Percentiles rank a stretch among this genome's conserved stretches.
Evolutionary conservation across 2,329 filamentous ascomycete species (phyloP).

Genomic region (Arachnomyces sp.): DNA sequence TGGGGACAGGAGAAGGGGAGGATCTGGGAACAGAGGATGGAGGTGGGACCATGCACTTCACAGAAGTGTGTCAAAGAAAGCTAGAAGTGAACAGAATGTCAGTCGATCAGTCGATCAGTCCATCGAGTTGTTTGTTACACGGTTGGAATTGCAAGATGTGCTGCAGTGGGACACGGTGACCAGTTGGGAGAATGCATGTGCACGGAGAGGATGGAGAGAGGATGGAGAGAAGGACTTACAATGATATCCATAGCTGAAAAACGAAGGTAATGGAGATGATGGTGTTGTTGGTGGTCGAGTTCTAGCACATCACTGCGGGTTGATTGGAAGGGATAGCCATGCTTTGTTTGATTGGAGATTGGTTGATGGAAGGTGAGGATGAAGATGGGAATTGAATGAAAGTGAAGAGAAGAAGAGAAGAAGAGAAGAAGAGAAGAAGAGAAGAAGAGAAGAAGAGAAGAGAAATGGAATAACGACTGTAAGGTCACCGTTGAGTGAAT

Average conservation of each 20-base stretch:
- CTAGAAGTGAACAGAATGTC: conserved; percentile 26
- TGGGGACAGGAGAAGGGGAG: conserved; percentile 47
- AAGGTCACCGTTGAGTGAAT: too few species aligned
- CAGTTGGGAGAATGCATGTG: background rate
- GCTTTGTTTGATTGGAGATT: background rate
- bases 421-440: conserved; percentile 3
- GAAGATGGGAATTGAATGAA: conserved; percentile 3
- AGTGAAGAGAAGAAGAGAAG: background rate
- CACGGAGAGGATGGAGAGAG: background rate
- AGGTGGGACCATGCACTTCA: conserved; percentile 55
- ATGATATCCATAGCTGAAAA: conserved; percentile 12
- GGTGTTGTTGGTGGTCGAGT: background rate
- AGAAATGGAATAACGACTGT: too few species aligned
- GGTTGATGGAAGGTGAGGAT: conserved; percentile 2
- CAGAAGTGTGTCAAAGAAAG: conserved; percentile 57
- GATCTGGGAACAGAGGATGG: conserved; percentile 55
- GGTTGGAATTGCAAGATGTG: background rate
- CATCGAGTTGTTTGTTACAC: conserved; percentile 1
- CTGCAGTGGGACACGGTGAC: background rate
- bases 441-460: too few species aligned
- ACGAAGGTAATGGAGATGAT: background rate
- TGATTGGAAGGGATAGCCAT: background rate
- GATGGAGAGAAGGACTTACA: conserved; percentile 5
- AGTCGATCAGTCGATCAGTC: conserved; percentile 5
- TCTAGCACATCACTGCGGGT: background rate